Base-by-base conservation (phyloP, 2,329 filamentous ascomycete species). In the Paecilomyces sp. region DNA sequence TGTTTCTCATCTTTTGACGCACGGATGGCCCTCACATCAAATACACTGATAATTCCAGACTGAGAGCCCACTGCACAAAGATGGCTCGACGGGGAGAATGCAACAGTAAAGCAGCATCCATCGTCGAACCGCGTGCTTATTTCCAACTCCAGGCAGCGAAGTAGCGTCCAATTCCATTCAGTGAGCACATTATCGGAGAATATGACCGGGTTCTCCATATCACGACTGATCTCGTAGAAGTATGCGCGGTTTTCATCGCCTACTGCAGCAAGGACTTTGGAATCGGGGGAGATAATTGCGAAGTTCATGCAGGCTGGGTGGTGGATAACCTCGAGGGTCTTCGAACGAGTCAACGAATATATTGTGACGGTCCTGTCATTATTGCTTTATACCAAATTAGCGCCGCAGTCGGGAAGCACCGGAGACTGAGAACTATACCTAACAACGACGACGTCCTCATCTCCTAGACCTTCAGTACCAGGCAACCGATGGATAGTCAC, bases 291-390 rank as follows among this genome's bases (percentile, higher is more conserved):
- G 57, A 99, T 88, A n/a, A 92, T 85, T 34, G 92, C 91, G 69
- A 95, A 91, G 68, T 99, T 99, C 78, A 97, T 93, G 64, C 87
- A 89, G 70, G 93, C 89, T 4, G 90, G 88, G 64, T 96, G 88
- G 3, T 84, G 82, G 57, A 97, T 78, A 52, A 87, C 82, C 58
- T 90, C 86, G 24, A 95, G 76, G 36, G 88, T 80, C 61, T 89
- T 81, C 13, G 86, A 84, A 57, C 88, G 84, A 30, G 84, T 80
- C 22, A 97, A 79, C 55, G 88, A 89, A 70, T 95, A 91, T n/a
- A 97, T 78, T 30, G 88, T 88, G 59, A 97, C 89, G 1, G 90
- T 91, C 71, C 87, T 88, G 77, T 97, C 94, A 72, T 99, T 99
- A 77, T 97, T 97, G 86, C 68, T 97, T 78, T 57, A 54, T 90